These are phyloP conservation scores for Niebla homalea DNA, from an alignment of 495 filamentous ascomycete species.

Conservation along the genomic window DNA sequence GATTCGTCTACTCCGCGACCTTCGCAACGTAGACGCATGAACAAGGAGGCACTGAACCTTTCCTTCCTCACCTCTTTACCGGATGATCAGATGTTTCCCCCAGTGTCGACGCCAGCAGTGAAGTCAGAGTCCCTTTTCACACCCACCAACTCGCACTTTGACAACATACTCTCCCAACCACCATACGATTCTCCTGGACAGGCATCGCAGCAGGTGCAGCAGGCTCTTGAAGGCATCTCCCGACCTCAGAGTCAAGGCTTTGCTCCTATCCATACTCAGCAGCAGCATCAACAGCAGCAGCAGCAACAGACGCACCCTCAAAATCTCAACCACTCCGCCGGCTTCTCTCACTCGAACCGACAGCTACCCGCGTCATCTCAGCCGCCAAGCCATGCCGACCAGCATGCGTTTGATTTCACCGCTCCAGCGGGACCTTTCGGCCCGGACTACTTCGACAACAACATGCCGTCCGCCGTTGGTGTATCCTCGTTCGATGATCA, in stretches of 20 bases:
- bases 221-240: background rate
- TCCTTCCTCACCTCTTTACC: conserved; percentile 8
- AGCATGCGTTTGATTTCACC: conserved; percentile 9
- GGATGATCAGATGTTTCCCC: conserved; percentile 9
- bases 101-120: conserved; percentile 5
- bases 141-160: conserved; percentile 8
- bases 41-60: conserved; percentile 8
- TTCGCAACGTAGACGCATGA: conserved; percentile 5
- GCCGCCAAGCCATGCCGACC: conserved; percentile 1
- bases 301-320: background rate
- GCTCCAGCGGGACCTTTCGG: conserved; percentile 4
- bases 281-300: conserved; percentile 5
- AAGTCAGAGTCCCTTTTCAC: conserved; percentile 13
- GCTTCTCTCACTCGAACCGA: background rate
- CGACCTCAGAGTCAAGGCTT: background rate
- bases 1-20: conserved; percentile 10
- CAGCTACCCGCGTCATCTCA: background rate
- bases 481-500: background rate
- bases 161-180: conserved; percentile 5
- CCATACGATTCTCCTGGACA: conserved; percentile 4
- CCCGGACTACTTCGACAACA: conserved; percentile 8
- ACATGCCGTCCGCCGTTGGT: conserved; percentile 1
- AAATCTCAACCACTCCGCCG: background rate
- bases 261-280: background rate
- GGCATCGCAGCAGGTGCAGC: background rate